Conservation (phyloP, 2,329 filamentous ascomycete species). For the Phoma sp. region DNA sequence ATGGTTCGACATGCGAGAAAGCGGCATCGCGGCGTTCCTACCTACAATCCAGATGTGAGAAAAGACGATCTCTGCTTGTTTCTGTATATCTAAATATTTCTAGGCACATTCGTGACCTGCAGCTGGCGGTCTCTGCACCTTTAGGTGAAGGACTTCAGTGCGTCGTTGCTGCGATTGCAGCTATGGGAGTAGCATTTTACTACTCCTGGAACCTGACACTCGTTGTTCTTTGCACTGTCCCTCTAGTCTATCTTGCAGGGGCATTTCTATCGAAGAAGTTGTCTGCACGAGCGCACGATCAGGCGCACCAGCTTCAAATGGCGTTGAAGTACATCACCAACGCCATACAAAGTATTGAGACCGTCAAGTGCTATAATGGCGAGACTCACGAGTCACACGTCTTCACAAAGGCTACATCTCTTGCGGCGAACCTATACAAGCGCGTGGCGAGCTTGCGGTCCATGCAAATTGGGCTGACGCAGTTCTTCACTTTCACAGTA, state of each 20-base stretch:
- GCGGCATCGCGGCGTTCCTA: slow-evolving; percentile 76
- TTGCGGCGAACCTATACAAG: slow-evolving; percentile 69
- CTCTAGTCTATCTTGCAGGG: slow-evolving; percentile 69
- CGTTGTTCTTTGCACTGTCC: slow-evolving; percentile 76
- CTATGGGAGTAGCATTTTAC: slow-evolving; percentile 75
- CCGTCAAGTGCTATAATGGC: slow-evolving; percentile 86
- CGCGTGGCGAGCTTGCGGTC: slow-evolving; percentile 73
- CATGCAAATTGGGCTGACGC: slow-evolving; percentile 74
- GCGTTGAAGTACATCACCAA: slow-evolving; percentile 77
- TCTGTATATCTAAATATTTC: slow-evolving; percentile 20
- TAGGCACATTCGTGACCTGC: slow-evolving; percentile 83
- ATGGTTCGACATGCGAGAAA: slow-evolving; percentile 80
- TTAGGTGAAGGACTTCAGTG: slow-evolving; percentile 75
- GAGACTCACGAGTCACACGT: slow-evolving; percentile 72
- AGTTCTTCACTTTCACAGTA: slow-evolving; percentile 76
- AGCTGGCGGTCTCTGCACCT: slow-evolving; percentile 79
- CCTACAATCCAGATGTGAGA: slow-evolving; percentile 76
- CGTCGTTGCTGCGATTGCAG: slow-evolving; percentile 68
- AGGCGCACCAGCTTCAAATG: slow-evolving; percentile 70
- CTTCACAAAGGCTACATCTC: slow-evolving; percentile 66
- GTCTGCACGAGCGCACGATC: slow-evolving; percentile 70
- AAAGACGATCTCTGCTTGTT: no score
- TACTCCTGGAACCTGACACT: slow-evolving; percentile 86
- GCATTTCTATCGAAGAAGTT: slow-evolving; percentile 67
- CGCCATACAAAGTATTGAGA: slow-evolving; percentile 77